Base-by-base conservation (phyloP, 257 asterid species). In the Cordia subcordata region DNA sequence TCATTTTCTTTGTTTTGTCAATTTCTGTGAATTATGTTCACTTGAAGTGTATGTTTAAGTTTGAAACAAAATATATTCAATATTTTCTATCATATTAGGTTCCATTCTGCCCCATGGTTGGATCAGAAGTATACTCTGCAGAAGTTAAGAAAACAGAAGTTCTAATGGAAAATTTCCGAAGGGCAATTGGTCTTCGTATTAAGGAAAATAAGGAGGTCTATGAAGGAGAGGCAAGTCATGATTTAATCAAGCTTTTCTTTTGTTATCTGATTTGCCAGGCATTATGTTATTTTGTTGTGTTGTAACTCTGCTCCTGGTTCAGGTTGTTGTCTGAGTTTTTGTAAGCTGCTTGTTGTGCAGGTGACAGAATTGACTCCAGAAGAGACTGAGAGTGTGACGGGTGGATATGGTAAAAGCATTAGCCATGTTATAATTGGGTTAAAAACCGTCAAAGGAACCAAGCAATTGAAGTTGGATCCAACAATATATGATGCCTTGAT, bases 21-120 rank as follows among this genome's bases (percentile, higher is more conserved):
- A 27, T 27, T 27, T 27, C 35, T 6, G 6, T 27, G 6, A n/a
- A 27, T 3, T 27, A 27, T 27, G 0, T 37, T n/a, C 55, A n/a
- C 6, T 27, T 27, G 6, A 27, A 6, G 35, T 27, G 35, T 27
- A 27, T 10, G 35, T 49, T 8, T 8, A 5, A 4, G 32, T 58
- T 27, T 17, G 12, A 42, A 14, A 8, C 11, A 33, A n/a, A 3
- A 39, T 40, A 39, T 40, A 5, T 2, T 19, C 5, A 8, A 21
- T 52, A 64, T 8, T 74, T 68, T 33, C 6, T 27, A 37, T 53
- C 49, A 8, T 42, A 42, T 11, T 11, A 88, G 98, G 94, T 91
- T 50, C 98, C 98, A 10, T 92, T 92, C 79, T 92, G 98, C 70
- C 98, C 98, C 38, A 92, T 92, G 98, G 98, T 88, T 60, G 95